These are phyloP conservation scores for Aspergillus hancockii DNA, from an alignment of 495 filamentous ascomycete genomes.

Conservation along the genomic window DNA sequence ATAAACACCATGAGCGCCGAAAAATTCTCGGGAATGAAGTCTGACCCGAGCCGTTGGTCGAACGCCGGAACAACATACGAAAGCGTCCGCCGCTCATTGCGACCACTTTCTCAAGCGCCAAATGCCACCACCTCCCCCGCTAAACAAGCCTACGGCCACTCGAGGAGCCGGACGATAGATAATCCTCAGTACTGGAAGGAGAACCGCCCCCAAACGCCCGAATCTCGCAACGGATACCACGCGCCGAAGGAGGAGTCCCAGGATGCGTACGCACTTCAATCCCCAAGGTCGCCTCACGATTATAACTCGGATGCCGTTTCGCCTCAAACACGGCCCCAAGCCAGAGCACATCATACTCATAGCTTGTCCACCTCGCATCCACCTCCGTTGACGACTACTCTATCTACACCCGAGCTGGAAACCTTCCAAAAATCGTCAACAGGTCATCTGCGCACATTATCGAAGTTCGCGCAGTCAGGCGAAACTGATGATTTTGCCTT, in stretches of 20 bases:
- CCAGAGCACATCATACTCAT: slow-evolving; percentile 43
- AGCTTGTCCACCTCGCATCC: slow-evolving; percentile 44
- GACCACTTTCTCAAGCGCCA: slow-evolving; percentile 73
- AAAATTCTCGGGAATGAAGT: slow-evolving; percentile 31
- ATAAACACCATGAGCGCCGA: slow-evolving; percentile 48
- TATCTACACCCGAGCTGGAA: slow-evolving; percentile 70
- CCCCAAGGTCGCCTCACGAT: slow-evolving; percentile 32
- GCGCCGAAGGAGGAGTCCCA: slow-evolving; percentile 25
- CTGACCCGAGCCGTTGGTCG: slow-evolving; percentile 29
- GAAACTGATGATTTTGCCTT: slow-evolving; percentile 79
- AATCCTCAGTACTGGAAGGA: slow-evolving; percentile 40
- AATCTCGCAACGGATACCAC: slow-evolving; percentile 28
- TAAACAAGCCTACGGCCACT: slow-evolving; percentile 38
- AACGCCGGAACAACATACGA: slow-evolving; percentile 63
- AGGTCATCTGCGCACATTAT: slow-evolving; percentile 84
- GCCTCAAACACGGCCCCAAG: slow-evolving; percentile 37
- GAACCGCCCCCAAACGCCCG: slow-evolving; percentile 35
- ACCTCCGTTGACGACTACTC: slow-evolving; percentile 44
- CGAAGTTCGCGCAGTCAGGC: slow-evolving; percentile 75
- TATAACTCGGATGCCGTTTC: slow-evolving; percentile 31
- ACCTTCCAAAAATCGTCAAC: slow-evolving; percentile 82
- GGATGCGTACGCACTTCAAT: slow-evolving; percentile 35
- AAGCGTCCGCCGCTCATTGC: slow-evolving; percentile 71
- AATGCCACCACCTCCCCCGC: slow-evolving; percentile 42
- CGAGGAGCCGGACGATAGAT: slow-evolving; percentile 46